phyloP scores from a whole-genome alignment of 352 stramenopile species.

The Pythium periplocum region DNA sequence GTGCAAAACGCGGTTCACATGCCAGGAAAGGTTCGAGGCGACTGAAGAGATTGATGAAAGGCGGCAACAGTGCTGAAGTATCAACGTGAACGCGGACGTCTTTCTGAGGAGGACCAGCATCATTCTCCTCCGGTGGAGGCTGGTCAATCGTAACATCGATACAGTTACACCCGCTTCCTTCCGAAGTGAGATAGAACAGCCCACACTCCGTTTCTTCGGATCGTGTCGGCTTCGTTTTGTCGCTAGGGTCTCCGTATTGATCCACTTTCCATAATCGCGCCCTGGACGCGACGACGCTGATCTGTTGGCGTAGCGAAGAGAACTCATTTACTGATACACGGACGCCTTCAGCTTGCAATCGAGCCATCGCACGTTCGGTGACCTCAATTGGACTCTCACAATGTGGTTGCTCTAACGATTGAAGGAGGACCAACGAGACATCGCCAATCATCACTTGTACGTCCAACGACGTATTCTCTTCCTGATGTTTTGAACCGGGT shows the following conservation, averaged over 20 bases:
- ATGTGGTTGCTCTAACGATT: conserved; percentile 4
- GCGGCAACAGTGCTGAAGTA: conserved; percentile 43
- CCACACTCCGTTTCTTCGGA: conserved; percentile 25
- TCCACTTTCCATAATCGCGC: conserved; percentile 52
- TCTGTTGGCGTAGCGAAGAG: conserved; percentile 48
- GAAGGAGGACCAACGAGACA: conserved; percentile 31
- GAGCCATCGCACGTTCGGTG: conserved; percentile 28
- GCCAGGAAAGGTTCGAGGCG: conserved; percentile 41
- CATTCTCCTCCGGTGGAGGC: conserved; percentile 9
- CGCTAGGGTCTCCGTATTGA: conserved; percentile 4
- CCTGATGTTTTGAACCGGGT: conserved; percentile 10
- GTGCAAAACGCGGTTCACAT: conserved; percentile 29
- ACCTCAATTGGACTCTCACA: conserved; percentile 11
- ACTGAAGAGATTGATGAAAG: conserved; percentile 42
- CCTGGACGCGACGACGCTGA: conserved; percentile 29
- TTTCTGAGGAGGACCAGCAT: conserved; percentile 9
- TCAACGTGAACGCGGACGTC: conserved; percentile 62
- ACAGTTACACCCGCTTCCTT: conserved; percentile 11
- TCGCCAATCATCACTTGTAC: conserved; percentile 43
- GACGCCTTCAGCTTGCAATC: conserved; percentile 35
- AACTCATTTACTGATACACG: conserved; percentile 33
- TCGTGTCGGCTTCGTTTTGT: background rate
- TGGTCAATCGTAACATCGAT: conserved; percentile 46
- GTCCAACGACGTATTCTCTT: conserved; percentile 40
- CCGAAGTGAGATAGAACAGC: conserved; percentile 24